These are phyloP conservation scores for Ophiocordyceps polyrhachis-furcata DNA, from an alignment of 2,329 filamentous ascomycete species.

Conservation along the genomic window DNA sequence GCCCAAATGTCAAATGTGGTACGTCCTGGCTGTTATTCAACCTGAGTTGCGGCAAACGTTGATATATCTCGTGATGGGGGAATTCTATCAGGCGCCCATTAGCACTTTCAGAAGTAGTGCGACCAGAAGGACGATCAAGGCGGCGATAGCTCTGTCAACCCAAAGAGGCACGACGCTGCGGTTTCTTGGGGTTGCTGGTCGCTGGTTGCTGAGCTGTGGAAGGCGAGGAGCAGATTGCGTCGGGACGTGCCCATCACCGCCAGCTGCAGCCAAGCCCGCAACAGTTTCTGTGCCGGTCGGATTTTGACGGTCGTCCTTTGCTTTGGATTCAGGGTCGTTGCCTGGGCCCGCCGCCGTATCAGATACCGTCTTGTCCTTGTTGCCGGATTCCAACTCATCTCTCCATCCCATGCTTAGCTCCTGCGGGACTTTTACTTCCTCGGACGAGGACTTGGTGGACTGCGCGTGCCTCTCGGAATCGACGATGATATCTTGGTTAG, in stretches of 20 bases:
- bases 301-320: constrained; percentile 11
- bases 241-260: not conserved
- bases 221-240: not conserved
- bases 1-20: too few relatives aligned
- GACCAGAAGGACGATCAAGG: constrained; percentile 48
- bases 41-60: not conserved
- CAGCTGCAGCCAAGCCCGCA: constrained; percentile 28
- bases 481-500: constrained; percentile 54
- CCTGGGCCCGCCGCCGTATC: not conserved
- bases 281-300: constrained; percentile 29
- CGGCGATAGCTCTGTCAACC: constrained; percentile 67
- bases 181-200: constrained; percentile 4
- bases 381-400: constrained; percentile 41
- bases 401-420: constrained; percentile 51
- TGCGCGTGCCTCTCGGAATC: constrained; percentile 45
- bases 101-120: constrained; percentile 48
- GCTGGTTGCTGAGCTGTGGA: constrained; percentile 1
- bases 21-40: not conserved
- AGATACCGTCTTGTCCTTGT: not conserved
- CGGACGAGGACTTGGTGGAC: constrained; percentile 10
- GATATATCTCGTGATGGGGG: not conserved
- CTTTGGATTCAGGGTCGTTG: not conserved
- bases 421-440: constrained; percentile 30
- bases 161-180: constrained; percentile 44
- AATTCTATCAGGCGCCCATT: constrained; percentile 7